Percentiles rank a stretch among this genome's conserved stretches.
Evolutionary conservation across 2,329 filamentous ascomycete species (phyloP).

Genomic region (Ceratocystiopsis sp.): DNA sequence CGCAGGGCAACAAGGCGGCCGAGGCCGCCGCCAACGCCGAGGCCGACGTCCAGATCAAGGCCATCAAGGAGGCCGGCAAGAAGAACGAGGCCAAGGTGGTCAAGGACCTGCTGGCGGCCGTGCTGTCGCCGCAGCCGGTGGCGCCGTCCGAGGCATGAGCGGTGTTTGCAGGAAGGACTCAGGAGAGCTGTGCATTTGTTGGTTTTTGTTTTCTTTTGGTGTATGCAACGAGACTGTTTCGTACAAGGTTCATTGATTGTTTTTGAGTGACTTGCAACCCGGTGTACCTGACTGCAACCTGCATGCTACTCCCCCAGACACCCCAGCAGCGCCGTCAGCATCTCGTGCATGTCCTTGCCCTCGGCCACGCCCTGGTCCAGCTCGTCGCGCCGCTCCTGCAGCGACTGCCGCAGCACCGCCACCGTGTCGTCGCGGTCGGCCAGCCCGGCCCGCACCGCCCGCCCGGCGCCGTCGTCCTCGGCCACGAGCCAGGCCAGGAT

Average conservation of each 20-base stretch:
- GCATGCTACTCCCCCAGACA: constrained; percentile 22
- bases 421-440: constrained; percentile 52
- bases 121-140: constrained; percentile 67
- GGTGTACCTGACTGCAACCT: no score
- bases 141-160: constrained; percentile 17
- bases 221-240: no score
- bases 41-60: constrained; percentile 62
- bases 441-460: constrained; percentile 45
- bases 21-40: constrained; percentile 67
- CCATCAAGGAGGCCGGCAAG: constrained; percentile 66
- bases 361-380: constrained; percentile 35
- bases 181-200: not conserved
- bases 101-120: constrained; percentile 66
- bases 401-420: constrained; percentile 42
- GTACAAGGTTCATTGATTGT: not conserved
- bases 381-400: constrained; percentile 42
- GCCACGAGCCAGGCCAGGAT: constrained; percentile 81
- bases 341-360: constrained; percentile 38
- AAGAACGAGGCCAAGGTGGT: constrained; percentile 68
- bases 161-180: not conserved
- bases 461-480: constrained; percentile 63
- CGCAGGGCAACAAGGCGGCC: constrained; percentile 68
- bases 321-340: constrained; percentile 34
- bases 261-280: no score
- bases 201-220: not conserved